Evolutionary conservation across 495 filamentous ascomycete species (phyloP).

Genomic region (Trichocladium antarcticum): DNA sequence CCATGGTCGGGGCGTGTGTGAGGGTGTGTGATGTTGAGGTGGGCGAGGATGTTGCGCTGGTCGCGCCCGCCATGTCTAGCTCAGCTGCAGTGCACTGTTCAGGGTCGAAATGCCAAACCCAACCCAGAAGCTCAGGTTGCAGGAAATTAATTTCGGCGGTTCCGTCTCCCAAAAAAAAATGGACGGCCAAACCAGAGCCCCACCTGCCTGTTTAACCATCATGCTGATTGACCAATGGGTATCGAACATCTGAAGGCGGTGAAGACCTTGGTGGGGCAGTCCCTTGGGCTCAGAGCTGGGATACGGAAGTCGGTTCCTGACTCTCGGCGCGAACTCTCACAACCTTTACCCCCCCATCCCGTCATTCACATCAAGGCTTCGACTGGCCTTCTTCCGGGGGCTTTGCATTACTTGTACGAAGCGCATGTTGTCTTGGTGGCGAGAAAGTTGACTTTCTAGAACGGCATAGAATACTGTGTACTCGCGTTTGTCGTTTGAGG

Average conservation of each 20-base stretch:
- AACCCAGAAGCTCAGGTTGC: not conserved
- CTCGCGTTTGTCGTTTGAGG: too few species aligned
- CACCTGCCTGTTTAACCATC: too few species aligned
- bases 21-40: constrained; percentile 48
- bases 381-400: too few species aligned
- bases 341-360: too few species aligned
- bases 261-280: not conserved
- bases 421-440: too few species aligned
- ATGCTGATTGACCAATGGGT: constrained; percentile 10
- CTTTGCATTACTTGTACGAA: too few species aligned
- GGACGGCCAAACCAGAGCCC: constrained; percentile 4
- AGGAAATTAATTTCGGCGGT: constrained; percentile 1
- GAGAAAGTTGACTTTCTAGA: too few species aligned
- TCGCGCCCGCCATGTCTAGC: constrained; percentile 35
- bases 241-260: not conserved
- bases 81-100: not conserved
- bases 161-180: constrained; percentile 8
- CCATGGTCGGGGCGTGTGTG: constrained; percentile 32
- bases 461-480: too few species aligned
- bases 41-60: constrained; percentile 41
- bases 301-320: too few species aligned
- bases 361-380: too few species aligned
- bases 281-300: too few species aligned
- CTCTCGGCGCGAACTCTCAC: too few species aligned
- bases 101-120: not conserved